Percentiles rank a stretch among this genome's conserved stretches.
Evolutionary conservation across 768 basidiomycete genomes (phyloP).

Genomic region (Hortiboletus campestris): DNA sequence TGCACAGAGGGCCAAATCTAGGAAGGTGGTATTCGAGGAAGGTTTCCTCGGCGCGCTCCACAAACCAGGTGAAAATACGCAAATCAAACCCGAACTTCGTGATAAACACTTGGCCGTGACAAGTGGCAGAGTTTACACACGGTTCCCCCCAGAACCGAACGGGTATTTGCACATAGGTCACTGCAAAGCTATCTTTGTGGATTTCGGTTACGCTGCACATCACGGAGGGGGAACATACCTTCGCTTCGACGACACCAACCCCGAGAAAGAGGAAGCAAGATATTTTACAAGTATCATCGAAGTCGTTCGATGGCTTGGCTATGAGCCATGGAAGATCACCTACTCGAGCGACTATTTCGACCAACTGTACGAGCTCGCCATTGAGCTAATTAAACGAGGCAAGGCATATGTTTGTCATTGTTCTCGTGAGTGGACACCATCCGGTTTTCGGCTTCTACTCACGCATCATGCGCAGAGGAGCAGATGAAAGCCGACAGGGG

Average conservation of each 20-base stretch:
- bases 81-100: constrained; percentile 73
- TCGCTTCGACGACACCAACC: constrained; percentile 98
- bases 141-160: constrained; percentile 98
- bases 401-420: constrained; percentile 97
- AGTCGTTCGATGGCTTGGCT: constrained; percentile 94
- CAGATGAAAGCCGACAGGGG: constrained; percentile 89
- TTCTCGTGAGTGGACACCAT: constrained; percentile 61
- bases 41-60: constrained; percentile 93
- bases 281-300: constrained; percentile 98
- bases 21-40: constrained; percentile 81
- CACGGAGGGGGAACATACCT: constrained; percentile 91
- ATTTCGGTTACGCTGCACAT: constrained; percentile 97
- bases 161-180: constrained; percentile 95
- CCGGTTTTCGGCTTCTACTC: not conserved
- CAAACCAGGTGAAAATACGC: constrained; percentile 91
- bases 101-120: constrained; percentile 81
- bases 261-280: constrained; percentile 92
- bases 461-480: constrained; percentile 58
- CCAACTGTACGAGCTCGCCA: constrained; percentile 79
- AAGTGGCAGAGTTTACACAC: constrained; percentile 83
- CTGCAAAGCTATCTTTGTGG: constrained; percentile 97
- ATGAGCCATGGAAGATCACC: constrained; percentile 97
- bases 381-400: constrained; percentile 83
- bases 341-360: constrained; percentile 98
- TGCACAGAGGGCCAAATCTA: constrained; percentile 35